phyloP scores from a whole-genome alignment of 1,284 basidiomycete genomes.

The Trichosporon sp. region DNA sequence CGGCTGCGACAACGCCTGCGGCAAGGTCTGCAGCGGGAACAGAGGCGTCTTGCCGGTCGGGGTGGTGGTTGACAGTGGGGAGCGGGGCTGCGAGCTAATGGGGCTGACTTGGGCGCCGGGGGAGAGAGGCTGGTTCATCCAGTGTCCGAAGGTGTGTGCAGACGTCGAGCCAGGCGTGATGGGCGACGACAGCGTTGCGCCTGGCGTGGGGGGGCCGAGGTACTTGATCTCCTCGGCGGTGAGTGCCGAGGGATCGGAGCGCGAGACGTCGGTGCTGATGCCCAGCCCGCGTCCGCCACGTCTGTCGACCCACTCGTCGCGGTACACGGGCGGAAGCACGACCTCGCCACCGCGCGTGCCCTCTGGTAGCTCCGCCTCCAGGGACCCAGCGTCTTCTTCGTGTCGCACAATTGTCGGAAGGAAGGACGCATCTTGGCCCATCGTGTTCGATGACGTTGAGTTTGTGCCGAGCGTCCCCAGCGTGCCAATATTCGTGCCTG shows the following conservation, averaged over 20 bases:
- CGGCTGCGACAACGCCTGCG: background rate
- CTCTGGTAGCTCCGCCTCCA: background rate
- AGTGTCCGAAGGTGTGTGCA: background rate
- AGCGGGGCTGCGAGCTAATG: no score
- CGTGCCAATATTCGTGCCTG: background rate
- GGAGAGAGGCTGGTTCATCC: background rate
- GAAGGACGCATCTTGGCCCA: background rate
- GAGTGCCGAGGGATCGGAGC: background rate
- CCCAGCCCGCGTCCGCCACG: background rate
- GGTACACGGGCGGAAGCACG: background rate
- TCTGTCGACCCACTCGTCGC: background rate
- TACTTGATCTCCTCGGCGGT: background rate
- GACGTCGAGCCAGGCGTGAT: background rate
- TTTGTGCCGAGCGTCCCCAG: no score
- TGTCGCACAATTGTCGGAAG: background rate
- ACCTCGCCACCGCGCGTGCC: background rate
- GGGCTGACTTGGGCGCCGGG: no score
- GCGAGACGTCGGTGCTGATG: background rate
- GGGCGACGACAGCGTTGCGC: background rate
- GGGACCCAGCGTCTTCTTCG: background rate
- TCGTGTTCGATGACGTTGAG: background rate
- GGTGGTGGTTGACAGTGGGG: background rate
- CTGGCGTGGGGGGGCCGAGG: background rate
- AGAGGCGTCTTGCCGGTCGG: background rate
- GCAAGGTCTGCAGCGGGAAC: background rate